Conservation (phyloP, 768 basidiomycete species). For the Tephrocybe sp. region DNA sequence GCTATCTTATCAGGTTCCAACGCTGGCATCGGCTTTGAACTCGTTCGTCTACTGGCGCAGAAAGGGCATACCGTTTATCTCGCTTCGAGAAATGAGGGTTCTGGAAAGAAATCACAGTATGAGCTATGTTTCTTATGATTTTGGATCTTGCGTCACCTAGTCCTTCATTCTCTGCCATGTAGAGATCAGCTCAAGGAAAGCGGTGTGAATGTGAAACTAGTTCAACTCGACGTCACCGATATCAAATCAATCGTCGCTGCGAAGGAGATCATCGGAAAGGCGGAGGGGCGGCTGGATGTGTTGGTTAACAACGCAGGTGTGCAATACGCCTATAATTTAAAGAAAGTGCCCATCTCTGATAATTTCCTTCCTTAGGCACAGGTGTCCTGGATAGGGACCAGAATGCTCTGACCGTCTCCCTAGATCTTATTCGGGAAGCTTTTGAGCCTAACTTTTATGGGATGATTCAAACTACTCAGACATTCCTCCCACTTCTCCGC, state of each 20-base stretch:
- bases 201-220: constrained; percentile 25
- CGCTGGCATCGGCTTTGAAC: constrained; percentile 46
- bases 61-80: constrained; percentile 45
- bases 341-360: too few species aligned
- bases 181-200: constrained; percentile 21
- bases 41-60: constrained; percentile 41
- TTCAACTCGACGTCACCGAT: constrained; percentile 42
- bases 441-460: constrained; percentile 46
- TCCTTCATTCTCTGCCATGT: not conserved
- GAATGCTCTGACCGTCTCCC: constrained; percentile 32
- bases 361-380: constrained; percentile 21
- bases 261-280: constrained; percentile 33
- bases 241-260: constrained; percentile 32
- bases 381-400: constrained; percentile 30
- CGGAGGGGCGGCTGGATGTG: constrained; percentile 42
- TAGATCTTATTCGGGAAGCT: constrained; percentile 31
- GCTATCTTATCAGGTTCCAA: too few species aligned
- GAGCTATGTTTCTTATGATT: constrained; percentile 8
- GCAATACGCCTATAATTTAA: too few species aligned
- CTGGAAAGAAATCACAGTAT: constrained; percentile 41
- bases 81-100: constrained; percentile 36
- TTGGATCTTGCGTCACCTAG: not conserved
- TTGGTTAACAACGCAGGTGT: constrained; percentile 48
- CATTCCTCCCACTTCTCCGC: constrained; percentile 42
- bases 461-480: constrained; percentile 40